Base-by-base conservation (phyloP, 75 land plant species). In the Isoetes taiwanensis region DNA sequence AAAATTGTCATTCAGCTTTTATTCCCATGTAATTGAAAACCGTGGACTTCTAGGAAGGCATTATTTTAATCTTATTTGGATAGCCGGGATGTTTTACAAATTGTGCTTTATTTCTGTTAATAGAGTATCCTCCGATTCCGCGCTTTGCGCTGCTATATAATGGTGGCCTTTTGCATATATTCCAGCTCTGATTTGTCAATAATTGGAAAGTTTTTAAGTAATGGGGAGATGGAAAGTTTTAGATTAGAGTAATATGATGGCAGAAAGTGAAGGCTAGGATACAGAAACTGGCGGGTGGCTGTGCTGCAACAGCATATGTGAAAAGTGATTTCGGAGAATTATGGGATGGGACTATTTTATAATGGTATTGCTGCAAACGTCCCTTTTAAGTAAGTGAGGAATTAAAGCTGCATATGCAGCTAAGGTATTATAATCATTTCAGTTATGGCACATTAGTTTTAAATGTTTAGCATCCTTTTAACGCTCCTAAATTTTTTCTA, bases 281-380 rank as follows among this genome's bases (percentile, higher is more conserved):
- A 21, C 21, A 2, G 38, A 65, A 37, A 21, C 2, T 40, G 10
- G 17, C n/a, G 14, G 17, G 17, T 19, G 14, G 14, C 37, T 32
- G 57, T 40, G 32, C 28, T 60, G 58, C 21, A 9, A 52, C 31
- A 21, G 14, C 26, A 19, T 42, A 28, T 29, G 32, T 53, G 12
- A 35, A 28, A 25, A 17, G 41, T 28, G 76, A 80, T 28, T 86
- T 78, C 60, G 97, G 97, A 73, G 78, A 42, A 54, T 61, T 1
- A 62, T 86, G 52, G n/a, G 54, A 72, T 20, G 97, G 97, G 14
- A 76, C 82, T 5, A n/a, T n/a, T 91, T 91, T 62, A 55, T 83
- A 59, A 69, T 78, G 19, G 71, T 91, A 14, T 91, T 86, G 93
- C 76, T 86, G 9, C 76, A 80, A 91, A 91, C 82, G 97, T 91